phyloP scores from a whole-genome alignment of 2,329 filamentous ascomycete species.

The Diaporthe citriasiana region DNA sequence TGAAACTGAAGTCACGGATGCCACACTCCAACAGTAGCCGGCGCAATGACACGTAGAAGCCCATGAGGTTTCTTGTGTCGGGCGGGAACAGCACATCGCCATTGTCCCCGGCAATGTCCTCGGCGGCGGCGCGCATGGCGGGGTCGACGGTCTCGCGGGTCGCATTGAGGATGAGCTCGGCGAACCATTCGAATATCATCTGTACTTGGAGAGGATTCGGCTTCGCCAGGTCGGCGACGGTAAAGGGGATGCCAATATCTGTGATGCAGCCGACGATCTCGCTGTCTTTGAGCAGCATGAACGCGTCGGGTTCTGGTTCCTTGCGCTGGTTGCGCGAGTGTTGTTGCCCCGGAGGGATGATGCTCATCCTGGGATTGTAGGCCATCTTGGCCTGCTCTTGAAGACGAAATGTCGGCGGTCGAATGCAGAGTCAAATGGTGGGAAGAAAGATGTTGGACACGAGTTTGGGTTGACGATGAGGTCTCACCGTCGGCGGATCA shows the following conservation, averaged over 20 bases:
- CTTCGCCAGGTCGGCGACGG: constrained; percentile 88
- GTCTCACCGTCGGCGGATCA: not conserved
- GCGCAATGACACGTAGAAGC: constrained; percentile 89
- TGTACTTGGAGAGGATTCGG: constrained; percentile 96
- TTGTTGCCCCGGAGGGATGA: constrained; percentile 67
- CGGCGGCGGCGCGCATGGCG: constrained; percentile 91
- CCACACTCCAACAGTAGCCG: constrained; percentile 88
- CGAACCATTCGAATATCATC: constrained; percentile 98
- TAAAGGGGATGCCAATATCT: constrained; percentile 94
- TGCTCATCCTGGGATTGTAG: constrained; percentile 73
- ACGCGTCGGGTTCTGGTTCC: constrained; percentile 71
- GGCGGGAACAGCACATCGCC: constrained; percentile 83
- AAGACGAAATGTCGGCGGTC: not conserved
- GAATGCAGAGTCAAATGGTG: not conserved
- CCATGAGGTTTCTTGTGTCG: constrained; percentile 95
- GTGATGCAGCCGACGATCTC: constrained; percentile 98
- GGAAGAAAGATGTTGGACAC: not conserved
- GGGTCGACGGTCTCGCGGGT: constrained; percentile 95
- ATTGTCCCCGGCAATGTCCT: constrained; percentile 87
- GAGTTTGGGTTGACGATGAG: not conserved
- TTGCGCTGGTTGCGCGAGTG: constrained; percentile 66
- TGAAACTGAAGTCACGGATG: constrained; percentile 93
- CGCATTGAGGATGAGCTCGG: constrained; percentile 92
- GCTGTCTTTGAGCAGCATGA: constrained; percentile 72
- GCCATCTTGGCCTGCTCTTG: constrained; percentile 59